Percentiles rank a stretch among this genome's conserved stretches.
These are phyloP conservation scores for Alectoria sarmentosa DNA, from an alignment of 495 filamentous ascomycete genomes.

Conservation along the genomic window DNA sequence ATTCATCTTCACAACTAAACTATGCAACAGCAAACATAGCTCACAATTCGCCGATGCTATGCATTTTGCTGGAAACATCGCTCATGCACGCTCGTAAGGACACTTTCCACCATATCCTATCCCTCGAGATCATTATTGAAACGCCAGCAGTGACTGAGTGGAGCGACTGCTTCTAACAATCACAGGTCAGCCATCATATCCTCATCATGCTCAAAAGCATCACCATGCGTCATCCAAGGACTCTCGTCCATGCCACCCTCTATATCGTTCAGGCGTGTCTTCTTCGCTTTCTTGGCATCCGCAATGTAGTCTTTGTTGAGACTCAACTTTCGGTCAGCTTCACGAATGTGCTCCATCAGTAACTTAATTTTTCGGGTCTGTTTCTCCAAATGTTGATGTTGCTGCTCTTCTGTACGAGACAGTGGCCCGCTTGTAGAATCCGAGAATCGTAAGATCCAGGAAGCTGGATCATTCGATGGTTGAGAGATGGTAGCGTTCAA, in stretches of 20 bases:
- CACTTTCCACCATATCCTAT: not conserved
- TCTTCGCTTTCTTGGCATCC: constrained; percentile 36
- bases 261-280: constrained; percentile 34
- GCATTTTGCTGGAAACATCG: constrained; percentile 4
- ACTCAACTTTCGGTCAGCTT: constrained; percentile 48
- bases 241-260: constrained; percentile 20
- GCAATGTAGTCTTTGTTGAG: constrained; percentile 55
- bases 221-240: constrained; percentile 28
- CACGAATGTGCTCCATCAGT: constrained; percentile 38
- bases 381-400: constrained; percentile 36
- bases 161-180: not conserved
- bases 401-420: constrained; percentile 38
- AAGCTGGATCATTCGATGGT: constrained; percentile 36
- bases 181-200: constrained; percentile 58
- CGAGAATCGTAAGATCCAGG: constrained; percentile 37
- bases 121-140: not conserved
- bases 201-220: constrained; percentile 50
- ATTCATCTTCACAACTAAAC: not conserved
- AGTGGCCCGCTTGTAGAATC: constrained; percentile 16
- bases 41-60: constrained; percentile 10
- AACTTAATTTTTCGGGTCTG: constrained; percentile 34
- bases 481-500: constrained; percentile 49
- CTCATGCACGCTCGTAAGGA: constrained; percentile 8
- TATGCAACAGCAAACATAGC: not conserved
- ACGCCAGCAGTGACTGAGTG: not conserved